Conservation (phyloP, 192 early-diverging fungal species). For the Coemansia umbellata region DNA sequence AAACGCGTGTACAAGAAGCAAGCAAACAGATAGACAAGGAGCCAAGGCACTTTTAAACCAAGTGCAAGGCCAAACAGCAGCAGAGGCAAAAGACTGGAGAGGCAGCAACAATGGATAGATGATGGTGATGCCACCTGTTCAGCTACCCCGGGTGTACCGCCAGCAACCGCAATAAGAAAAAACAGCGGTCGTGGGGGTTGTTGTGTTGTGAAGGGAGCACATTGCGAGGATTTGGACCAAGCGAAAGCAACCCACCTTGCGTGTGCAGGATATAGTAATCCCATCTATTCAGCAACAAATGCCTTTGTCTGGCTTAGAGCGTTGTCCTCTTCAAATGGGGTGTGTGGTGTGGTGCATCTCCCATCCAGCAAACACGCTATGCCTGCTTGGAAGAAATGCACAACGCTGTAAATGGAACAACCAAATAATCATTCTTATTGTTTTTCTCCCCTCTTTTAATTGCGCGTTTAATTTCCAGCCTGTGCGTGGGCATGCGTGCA, state of each 20-base stretch:
- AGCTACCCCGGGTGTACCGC: neutral
- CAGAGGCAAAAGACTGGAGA: neutral
- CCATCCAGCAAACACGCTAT: neutral
- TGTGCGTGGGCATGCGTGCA: neutral
- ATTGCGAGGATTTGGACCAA: constrained; percentile 14
- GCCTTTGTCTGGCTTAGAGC: constrained; percentile 3
- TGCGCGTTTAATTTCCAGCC: too few species aligned
- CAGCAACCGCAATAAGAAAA: neutral
- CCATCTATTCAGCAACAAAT: constrained; percentile 1
- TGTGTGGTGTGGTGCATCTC: neutral
- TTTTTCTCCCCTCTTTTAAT: too few species aligned
- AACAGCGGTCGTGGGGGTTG: neutral
- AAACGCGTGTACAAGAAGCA: too few species aligned
- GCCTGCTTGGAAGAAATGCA: neutral
- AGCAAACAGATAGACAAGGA: neutral
- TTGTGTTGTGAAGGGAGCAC: neutral
- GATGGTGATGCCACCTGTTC: too few species aligned
- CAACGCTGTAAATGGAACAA: neutral
- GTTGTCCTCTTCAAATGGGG: neutral
- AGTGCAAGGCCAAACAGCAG: neutral
- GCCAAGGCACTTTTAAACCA: constrained; percentile 1
- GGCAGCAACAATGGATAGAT: too few species aligned
- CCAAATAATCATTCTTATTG: too few species aligned
- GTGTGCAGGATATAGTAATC: constrained; percentile 22
- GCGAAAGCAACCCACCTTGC: neutral